Evolutionary conservation across 2,329 filamentous ascomycete species (phyloP).

Genomic region (Gnomoniopsis smithogilvyi): DNA sequence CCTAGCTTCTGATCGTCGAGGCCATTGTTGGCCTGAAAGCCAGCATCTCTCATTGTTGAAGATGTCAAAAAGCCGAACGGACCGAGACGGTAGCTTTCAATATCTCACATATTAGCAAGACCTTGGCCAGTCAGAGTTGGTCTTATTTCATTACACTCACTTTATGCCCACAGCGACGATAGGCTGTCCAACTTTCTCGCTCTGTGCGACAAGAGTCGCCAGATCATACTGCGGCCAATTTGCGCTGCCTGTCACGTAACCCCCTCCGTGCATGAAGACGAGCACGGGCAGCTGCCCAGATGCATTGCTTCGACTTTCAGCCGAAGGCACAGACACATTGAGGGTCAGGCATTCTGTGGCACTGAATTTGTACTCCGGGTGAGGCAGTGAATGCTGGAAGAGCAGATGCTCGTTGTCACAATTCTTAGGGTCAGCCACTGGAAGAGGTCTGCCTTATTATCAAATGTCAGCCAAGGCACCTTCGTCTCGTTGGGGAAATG

Average conservation of each 20-base stretch:
- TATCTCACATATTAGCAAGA: background rate
- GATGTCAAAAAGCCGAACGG: constrained; percentile 45
- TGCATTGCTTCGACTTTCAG: constrained; percentile 2
- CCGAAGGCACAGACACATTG: constrained; percentile 44
- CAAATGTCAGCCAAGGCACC: background rate
- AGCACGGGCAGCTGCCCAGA: constrained; percentile 43
- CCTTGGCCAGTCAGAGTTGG: background rate
- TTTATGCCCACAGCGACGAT: constrained; percentile 44
- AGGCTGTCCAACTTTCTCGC: constrained; percentile 38
- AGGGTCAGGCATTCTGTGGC: constrained; percentile 49
- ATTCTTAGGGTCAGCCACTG: constrained; percentile 35
- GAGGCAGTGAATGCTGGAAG: constrained; percentile 44
- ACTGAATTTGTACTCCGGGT: constrained; percentile 35
- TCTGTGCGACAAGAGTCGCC: constrained; percentile 40
- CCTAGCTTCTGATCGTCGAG: constrained; percentile 35
- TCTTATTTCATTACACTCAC: constrained; percentile 24
- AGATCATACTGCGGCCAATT: constrained; percentile 52
- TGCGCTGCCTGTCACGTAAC: constrained; percentile 44
- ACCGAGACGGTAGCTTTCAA: constrained; percentile 42
- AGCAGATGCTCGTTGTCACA: constrained; percentile 43
- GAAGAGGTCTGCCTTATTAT: constrained; percentile 27
- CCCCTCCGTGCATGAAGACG: constrained; percentile 52
- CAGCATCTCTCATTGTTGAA: constrained; percentile 40
- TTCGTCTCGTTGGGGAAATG: background rate
- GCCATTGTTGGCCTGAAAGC: constrained; percentile 41